Evolutionary conservation across 225 moss, liverwort and hornwort genomes (phyloP).

Genomic region (Physcomitrellopsis africana): DNA sequence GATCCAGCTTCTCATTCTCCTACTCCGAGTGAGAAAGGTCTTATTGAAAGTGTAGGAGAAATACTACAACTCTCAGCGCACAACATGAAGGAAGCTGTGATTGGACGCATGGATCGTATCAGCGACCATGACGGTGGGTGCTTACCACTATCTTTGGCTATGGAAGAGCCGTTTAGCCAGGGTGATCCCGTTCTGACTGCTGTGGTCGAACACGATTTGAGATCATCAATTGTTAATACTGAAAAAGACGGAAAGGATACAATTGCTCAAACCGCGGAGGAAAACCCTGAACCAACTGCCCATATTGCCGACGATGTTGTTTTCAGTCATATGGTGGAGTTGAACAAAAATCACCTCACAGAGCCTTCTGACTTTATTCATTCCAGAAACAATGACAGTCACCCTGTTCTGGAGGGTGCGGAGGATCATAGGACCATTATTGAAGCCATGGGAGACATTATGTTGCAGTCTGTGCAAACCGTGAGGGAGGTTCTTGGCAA

Average conservation of each 20-base stretch:
- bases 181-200: slow-evolving; percentile 9
- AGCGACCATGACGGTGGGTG: not conserved
- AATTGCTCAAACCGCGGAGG: not conserved
- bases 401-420: not conserved
- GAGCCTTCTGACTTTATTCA: not conserved
- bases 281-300: slow-evolving; percentile 18
- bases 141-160: slow-evolving; percentile 1
- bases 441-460: slow-evolving; percentile 19
- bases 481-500: slow-evolving; percentile 7
- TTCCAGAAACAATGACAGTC: not conserved
- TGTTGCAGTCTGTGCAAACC: slow-evolving; percentile 17
- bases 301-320: slow-evolving; percentile 24
- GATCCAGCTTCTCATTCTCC: not conserved
- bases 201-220: not conserved
- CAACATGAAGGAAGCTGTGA: slow-evolving; percentile 11
- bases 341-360: not conserved
- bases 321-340: not conserved
- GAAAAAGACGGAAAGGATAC: slow-evolving; percentile 1
- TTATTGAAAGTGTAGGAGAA: slow-evolving; percentile 8
- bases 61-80: slow-evolving; percentile 11
- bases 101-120: not conserved
- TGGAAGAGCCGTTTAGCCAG: slow-evolving; percentile 28
- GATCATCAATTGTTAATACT: not conserved
- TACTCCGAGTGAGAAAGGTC: not conserved
- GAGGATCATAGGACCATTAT: slow-evolving; percentile 7